phyloP scores from a whole-genome alignment of 768 basidiomycete species.

The Epithele typhae region DNA sequence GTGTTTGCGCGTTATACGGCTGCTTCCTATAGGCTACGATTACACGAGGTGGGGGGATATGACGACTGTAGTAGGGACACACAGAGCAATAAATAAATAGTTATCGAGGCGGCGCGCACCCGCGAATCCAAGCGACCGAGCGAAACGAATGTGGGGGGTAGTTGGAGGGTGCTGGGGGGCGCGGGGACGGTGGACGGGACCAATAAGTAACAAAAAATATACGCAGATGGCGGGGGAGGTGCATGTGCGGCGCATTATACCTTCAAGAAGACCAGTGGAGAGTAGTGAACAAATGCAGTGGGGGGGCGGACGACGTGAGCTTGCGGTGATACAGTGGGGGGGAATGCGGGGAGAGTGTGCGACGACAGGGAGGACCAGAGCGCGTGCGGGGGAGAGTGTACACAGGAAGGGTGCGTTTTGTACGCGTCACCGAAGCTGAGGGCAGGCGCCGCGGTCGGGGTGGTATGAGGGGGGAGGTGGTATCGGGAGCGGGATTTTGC shows the following conservation, averaged over 20 bases:
- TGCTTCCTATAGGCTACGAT: conserved; percentile 23
- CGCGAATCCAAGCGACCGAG: conserved; percentile 13
- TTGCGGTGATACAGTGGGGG: conserved; percentile 15
- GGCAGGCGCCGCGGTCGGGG: conserved; percentile 2
- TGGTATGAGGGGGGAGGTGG: conserved; percentile 14
- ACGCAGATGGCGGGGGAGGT: background rate
- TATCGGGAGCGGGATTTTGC: conserved; percentile 14
- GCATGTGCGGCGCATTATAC: conserved; percentile 10
- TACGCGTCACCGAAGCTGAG: conserved; percentile 8
- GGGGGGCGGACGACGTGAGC: conserved; percentile 7
- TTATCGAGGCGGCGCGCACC: conserved; percentile 8
- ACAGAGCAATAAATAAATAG: conserved; percentile 17
- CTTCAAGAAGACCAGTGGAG: conserved; percentile 18
- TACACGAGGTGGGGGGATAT: conserved; percentile 17
- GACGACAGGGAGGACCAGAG: conserved; percentile 3
- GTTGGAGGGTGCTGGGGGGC: background rate
- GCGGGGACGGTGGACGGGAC: conserved; percentile 1
- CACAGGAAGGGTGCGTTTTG: conserved; percentile 13
- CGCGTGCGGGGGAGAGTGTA: conserved; percentile 12
- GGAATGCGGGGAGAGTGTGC: background rate
- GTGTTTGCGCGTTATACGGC: conserved; percentile 16
- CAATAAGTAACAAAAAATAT: conserved; percentile 23
- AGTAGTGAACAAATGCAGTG: conserved; percentile 12
- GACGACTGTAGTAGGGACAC: conserved; percentile 18
- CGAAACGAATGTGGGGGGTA: conserved; percentile 9